Conservation (phyloP, 148 eudicot genomes). For the Rheum nobile region DNA sequence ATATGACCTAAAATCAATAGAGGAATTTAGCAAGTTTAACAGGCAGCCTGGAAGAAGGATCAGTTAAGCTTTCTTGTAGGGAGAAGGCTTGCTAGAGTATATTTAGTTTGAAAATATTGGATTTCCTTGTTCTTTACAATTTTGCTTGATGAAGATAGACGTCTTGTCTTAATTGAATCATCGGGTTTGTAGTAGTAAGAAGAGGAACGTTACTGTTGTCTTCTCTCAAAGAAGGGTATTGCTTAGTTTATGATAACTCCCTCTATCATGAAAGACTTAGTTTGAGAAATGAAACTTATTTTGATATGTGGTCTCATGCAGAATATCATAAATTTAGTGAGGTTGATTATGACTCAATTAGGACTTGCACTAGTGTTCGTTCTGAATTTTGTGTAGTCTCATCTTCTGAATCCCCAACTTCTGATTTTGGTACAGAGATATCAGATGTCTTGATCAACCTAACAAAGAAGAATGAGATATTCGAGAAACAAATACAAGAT, state of each 20-base stretch:
- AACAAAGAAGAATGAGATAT: slow-evolving; percentile 18
- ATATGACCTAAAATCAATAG: too few relatives aligned
- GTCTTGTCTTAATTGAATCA: background rate
- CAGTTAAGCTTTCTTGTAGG: too few relatives aligned
- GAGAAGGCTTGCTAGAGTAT: too few relatives aligned
- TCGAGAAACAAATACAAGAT: slow-evolving; percentile 45
- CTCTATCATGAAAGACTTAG: background rate
- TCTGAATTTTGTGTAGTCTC: slow-evolving; percentile 8
- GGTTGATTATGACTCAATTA: slow-evolving; percentile 24
- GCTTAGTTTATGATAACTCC: background rate
- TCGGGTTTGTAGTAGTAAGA: too few relatives aligned
- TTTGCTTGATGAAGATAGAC: too few relatives aligned
- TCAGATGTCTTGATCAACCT: slow-evolving; percentile 5
- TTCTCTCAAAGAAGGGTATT: background rate
- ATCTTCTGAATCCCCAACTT: background rate
- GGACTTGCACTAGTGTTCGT: slow-evolving; percentile 13
- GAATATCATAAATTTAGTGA: too few relatives aligned
- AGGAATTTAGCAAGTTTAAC: too few relatives aligned
- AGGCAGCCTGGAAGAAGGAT: too few relatives aligned
- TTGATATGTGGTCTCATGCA: slow-evolving; percentile 16
- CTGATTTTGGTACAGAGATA: background rate
- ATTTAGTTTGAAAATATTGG: too few relatives aligned
- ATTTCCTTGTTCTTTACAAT: too few relatives aligned
- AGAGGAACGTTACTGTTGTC: too few relatives aligned
- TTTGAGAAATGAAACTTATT: background rate